Base-by-base conservation (phyloP, 179 eudicot genomes). In the Spergularia azorica region DNA sequence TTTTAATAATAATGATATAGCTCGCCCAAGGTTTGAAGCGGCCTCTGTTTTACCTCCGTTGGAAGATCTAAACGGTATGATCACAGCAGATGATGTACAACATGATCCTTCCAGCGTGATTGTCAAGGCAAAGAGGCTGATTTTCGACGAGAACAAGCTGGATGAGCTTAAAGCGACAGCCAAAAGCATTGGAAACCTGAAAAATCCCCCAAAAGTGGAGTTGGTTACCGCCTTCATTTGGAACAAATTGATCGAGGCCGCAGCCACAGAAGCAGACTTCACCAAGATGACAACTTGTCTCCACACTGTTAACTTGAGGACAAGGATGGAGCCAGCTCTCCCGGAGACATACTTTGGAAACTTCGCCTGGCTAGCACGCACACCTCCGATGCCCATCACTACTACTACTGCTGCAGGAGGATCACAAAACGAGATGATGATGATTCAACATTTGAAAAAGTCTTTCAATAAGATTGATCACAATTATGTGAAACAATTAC, bases 181-280 rank as follows among this genome's bases (percentile, higher is more conserved):
- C 14, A 2, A 32, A 32, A 32, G 5, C 2, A 41, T 58, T 12
- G 2, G 50, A 58, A n/a, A 60, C 36, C 9, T 54, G 10, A 57
- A 9, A 21, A 21, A 32, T 32, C 70, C 75, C 0, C 60, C 74
- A 17, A 51, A 51, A 56, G 70, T 70, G 18, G 75, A 62, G 39
- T 69, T 48, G 51, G 70, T 77, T 16, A 5, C 32, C 4, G 74
- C 75, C 32, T 77, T 77, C 51, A 46, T 77, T 4, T 69, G 74
- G 80, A 59, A 77, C 52, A 57, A 9, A 6, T 4, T 60, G n/a
- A 20, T 56, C 5, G 48, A 62, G 55, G 38, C 16, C 0, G 21
- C 26, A 7, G 4, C 26, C 6, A 3, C 36, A 0, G 16, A 20
- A 3, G 2, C 9, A 0, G 9, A 15, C 43, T 50, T 11, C 9